Percentiles rank a stretch among this genome's conserved stretches.
These are phyloP conservation scores for Pouteria glomerata DNA, from an alignment of 148 eudicot genomes.

Conservation along the genomic window DNA sequence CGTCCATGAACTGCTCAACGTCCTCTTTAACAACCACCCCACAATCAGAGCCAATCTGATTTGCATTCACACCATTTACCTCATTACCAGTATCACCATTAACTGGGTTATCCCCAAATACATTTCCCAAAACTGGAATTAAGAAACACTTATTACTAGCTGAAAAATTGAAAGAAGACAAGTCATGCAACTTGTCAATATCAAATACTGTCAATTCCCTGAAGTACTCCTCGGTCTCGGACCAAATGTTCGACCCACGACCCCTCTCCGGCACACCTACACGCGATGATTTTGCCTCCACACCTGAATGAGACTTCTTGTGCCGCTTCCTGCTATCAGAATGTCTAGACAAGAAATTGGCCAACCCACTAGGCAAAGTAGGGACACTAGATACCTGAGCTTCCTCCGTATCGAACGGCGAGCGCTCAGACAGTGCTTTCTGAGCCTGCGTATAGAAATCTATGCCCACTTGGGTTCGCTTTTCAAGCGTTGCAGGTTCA, in stretches of 20 bases:
- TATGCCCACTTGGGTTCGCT: conserved; percentile 9
- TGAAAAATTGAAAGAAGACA: conserved; percentile 26
- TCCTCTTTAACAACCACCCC: conserved; percentile 20
- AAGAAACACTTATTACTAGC: conserved; percentile 33
- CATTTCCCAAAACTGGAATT: conserved; percentile 42
- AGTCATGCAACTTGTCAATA: conserved; percentile 49
- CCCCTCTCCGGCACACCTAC: conserved; percentile 37
- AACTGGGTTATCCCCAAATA: too few relatives aligned
- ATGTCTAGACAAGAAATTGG: conserved; percentile 46
- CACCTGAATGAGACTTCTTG: conserved; percentile 51
- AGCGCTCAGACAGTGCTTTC: conserved; percentile 62
- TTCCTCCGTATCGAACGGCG: conserved; percentile 76
- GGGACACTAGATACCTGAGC: conserved; percentile 29
- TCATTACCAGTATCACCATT: conserved; percentile 6
- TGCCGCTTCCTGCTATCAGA: conserved; percentile 68
- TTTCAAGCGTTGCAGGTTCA: conserved; percentile 15
- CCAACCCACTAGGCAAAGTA: conserved; percentile 62
- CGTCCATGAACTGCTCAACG: conserved; percentile 32
- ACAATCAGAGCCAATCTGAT: conserved; percentile 4
- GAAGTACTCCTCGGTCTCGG: conserved; percentile 69
- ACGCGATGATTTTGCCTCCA: conserved; percentile 43
- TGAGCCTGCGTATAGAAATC: conserved; percentile 72
- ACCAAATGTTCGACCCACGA: conserved; percentile 47
- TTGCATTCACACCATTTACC: conserved; percentile 15
- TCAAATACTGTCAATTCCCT: conserved; percentile 60